These are phyloP conservation scores for Amanita rubescens DNA, from an alignment of 768 basidiomycete genomes.

Conservation along the genomic window DNA sequence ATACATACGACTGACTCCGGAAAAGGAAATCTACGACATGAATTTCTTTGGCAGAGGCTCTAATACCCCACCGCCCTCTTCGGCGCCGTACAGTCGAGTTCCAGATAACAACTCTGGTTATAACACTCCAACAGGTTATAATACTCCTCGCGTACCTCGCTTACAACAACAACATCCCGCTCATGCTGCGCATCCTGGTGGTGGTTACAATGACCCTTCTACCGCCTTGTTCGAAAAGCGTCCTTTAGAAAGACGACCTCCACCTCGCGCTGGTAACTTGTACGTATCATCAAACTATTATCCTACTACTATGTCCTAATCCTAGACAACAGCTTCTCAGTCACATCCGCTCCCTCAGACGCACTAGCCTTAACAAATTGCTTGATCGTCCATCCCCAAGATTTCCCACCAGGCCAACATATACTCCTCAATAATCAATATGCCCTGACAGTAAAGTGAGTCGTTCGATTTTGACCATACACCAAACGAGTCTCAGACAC, in stretches of 20 bases:
- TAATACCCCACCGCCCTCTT: conserved; percentile 30
- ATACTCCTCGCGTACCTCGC: conserved; percentile 32
- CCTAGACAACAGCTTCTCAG: conserved; percentile 36
- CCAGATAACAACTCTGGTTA: conserved; percentile 17
- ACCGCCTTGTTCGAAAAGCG: conserved; percentile 43
- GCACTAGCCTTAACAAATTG: conserved; percentile 75
- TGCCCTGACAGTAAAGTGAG: conserved; percentile 69
- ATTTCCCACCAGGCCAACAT: conserved; percentile 69
- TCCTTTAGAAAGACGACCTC: conserved; percentile 21
- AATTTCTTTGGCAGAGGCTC: conserved; percentile 40
- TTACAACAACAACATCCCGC: too few species aligned
- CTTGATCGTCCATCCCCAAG: conserved; percentile 68
- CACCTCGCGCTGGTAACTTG: conserved; percentile 17
- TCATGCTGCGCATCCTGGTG: too few species aligned
- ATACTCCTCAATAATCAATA: conserved; percentile 68
- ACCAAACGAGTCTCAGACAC: neutral
- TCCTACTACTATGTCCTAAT: conserved; percentile 9
- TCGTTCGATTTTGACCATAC: neutral
- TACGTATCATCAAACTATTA: conserved; percentile 11
- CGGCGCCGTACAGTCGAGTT: conserved; percentile 34
- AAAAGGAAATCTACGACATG: too few species aligned
- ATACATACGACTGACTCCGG: too few species aligned
- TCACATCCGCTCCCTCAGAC: conserved; percentile 56
- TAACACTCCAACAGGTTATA: neutral
- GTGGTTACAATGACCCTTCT: conserved; percentile 53